Evolutionary conservation across 495 filamentous ascomycete genomes (phyloP).

Genomic region (Penicillium tannophilum): DNA sequence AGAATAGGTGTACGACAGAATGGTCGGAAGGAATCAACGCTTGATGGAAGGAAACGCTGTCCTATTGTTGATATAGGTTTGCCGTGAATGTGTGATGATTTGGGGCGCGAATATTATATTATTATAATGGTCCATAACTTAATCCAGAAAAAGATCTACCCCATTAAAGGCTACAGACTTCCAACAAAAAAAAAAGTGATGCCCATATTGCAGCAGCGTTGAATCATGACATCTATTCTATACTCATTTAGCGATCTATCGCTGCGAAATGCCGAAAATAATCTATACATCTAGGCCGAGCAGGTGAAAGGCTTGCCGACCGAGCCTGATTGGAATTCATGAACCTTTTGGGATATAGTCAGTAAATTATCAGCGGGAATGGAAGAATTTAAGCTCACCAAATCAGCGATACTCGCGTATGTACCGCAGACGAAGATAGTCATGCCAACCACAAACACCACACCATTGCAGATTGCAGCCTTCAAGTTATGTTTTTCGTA

Average conservation of each 20-base stretch:
- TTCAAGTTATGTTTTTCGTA: constrained; percentile 25
- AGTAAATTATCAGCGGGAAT: neutral
- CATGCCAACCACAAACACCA: constrained; percentile 38
- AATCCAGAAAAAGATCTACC: neutral
- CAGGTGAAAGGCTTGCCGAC: constrained; percentile 22
- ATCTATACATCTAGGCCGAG: neutral
- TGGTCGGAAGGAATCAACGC: neutral
- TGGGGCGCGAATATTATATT: neutral
- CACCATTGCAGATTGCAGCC: constrained; percentile 18
- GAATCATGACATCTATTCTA: neutral
- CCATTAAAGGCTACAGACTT: neutral
- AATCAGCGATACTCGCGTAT: constrained; percentile 56
- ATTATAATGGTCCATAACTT: too few species aligned
- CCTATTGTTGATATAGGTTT: too few species aligned
- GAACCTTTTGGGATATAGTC: constrained; percentile 7
- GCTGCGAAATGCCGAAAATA: neutral
- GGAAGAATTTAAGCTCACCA: constrained; percentile 41
- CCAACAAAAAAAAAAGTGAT: neutral
- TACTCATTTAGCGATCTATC: neutral
- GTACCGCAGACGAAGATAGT: constrained; percentile 54
- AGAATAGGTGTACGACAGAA: neutral
- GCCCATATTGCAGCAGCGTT: neutral
- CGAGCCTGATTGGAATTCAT: constrained; percentile 14
- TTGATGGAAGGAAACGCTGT: neutral
- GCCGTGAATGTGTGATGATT: too few species aligned